Percentiles rank a stretch among this genome's conserved stretches.
phyloP scores from a whole-genome alignment of 2,329 filamentous ascomycete genomes.

The Xylaria arbuscula region DNA sequence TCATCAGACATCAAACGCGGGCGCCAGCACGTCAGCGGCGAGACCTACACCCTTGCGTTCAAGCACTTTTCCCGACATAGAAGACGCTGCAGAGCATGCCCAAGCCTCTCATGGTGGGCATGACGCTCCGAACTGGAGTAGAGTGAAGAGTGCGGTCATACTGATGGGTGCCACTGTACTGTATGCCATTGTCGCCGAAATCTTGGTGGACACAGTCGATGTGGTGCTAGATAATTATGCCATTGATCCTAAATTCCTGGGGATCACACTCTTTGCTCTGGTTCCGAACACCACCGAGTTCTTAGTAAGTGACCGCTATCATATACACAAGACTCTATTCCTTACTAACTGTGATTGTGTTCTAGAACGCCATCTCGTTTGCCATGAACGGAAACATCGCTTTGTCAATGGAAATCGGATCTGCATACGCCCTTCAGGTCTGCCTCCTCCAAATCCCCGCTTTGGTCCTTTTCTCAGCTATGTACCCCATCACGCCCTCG shows the following conservation, averaged over 20 bases:
- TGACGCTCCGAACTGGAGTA: slow-evolving; percentile 98
- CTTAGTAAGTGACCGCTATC: slow-evolving; percentile 68
- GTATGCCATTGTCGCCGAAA: slow-evolving; percentile 97
- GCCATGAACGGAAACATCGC: slow-evolving; percentile 99
- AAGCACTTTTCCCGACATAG: slow-evolving; percentile 57
- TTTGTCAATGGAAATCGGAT: slow-evolving; percentile 98
- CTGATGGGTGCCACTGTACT: slow-evolving; percentile 88
- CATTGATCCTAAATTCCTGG: slow-evolving; percentile 96
- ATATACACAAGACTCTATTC: slow-evolving; percentile 17
- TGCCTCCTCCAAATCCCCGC: slow-evolving; percentile 94
- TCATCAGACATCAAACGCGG: slow-evolving; percentile 44
- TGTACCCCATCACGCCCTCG: slow-evolving; percentile 66
- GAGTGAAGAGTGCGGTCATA: slow-evolving; percentile 88
- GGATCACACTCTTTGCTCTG: slow-evolving; percentile 94
- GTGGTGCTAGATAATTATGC: slow-evolving; percentile 91
- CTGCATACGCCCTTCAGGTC: slow-evolving; percentile 95
- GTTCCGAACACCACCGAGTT: slow-evolving; percentile 99
- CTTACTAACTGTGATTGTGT: slow-evolving; percentile 28
- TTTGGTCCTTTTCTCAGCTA: slow-evolving; percentile 88
- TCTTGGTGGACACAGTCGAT: slow-evolving; percentile 95
- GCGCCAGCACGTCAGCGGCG: slow-evolving; percentile 44
- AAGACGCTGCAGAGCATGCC: slow-evolving; percentile 59
- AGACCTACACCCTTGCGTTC: slow-evolving; percentile 52
- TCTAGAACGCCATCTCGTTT: slow-evolving; percentile 94
- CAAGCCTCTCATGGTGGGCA: slow-evolving; percentile 77